Evolutionary conservation across 2,329 filamentous ascomycete species (phyloP).

Genomic region (Trichoderma sp.): DNA sequence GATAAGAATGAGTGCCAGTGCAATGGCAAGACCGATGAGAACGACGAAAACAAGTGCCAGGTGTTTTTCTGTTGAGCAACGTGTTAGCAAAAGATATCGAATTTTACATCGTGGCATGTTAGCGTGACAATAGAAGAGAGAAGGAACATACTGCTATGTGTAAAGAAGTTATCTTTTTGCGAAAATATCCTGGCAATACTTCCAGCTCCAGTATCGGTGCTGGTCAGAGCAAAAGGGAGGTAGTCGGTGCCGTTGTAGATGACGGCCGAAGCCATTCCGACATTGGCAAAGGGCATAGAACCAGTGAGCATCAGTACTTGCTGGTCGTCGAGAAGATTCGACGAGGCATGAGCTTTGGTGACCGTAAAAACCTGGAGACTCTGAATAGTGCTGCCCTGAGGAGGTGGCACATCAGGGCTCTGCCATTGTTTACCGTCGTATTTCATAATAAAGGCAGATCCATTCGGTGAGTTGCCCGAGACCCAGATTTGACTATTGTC

Average conservation of each 20-base stretch:
- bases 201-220: slow-evolving; percentile 65
- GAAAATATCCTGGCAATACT: slow-evolving; percentile 84
- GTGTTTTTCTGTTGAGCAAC: slow-evolving; percentile 39
- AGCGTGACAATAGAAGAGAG: not conserved
- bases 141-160: slow-evolving; percentile 55
- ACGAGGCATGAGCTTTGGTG: slow-evolving; percentile 67
- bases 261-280: slow-evolving; percentile 82
- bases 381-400: slow-evolving; percentile 68
- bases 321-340: slow-evolving; percentile 64
- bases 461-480: slow-evolving; percentile 66
- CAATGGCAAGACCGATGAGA: slow-evolving; percentile 77
- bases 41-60: slow-evolving; percentile 78
- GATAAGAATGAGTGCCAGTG: slow-evolving; percentile 75
- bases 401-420: slow-evolving; percentile 65
- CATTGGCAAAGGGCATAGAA: slow-evolving; percentile 71
- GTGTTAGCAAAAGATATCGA: not conserved
- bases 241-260: slow-evolving; percentile 83
- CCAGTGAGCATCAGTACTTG: slow-evolving; percentile 85
- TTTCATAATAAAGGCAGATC: slow-evolving; percentile 78
- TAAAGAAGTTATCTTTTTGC: slow-evolving; percentile 78
- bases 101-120: not conserved
- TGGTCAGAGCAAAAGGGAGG: slow-evolving; percentile 77
- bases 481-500: slow-evolving; percentile 80
- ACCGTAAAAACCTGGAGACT: slow-evolving; percentile 82
- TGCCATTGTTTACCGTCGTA: slow-evolving; percentile 76